These are phyloP conservation scores for Pachysandra terminalis DNA, from an alignment of 164 flowering plant species.

Conservation along the genomic window DNA sequence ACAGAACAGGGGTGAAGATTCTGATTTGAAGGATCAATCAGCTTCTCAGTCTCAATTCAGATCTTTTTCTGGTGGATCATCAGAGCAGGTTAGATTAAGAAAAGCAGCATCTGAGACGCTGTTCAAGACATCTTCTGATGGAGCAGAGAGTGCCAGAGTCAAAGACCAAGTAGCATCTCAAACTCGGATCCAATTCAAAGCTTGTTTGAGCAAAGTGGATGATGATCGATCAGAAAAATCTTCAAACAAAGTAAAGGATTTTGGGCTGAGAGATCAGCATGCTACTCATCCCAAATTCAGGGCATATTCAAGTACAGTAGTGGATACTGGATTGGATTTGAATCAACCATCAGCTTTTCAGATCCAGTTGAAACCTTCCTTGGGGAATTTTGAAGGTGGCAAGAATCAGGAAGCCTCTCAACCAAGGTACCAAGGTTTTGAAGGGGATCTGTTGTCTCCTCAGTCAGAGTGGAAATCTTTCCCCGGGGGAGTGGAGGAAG, in stretches of 20 bases:
- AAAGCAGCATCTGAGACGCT: slow-evolving; percentile 20
- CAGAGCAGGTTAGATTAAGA: slow-evolving; percentile 28
- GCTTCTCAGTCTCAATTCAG: slow-evolving; percentile 26
- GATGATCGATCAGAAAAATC: slow-evolving; percentile 16
- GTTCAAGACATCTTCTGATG: slow-evolving; percentile 24
- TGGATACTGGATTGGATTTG: slow-evolving; percentile 16
- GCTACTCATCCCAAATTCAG: slow-evolving; percentile 16
- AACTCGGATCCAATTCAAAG: slow-evolving; percentile 20
- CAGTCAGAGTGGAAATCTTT: slow-evolving; percentile 26
- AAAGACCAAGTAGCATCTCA: slow-evolving; percentile 25
- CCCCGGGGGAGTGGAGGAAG: slow-evolving; percentile 29
- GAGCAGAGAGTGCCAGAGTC: slow-evolving; percentile 22
- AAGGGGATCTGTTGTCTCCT: slow-evolving; percentile 26
- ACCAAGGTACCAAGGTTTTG: slow-evolving; percentile 22
- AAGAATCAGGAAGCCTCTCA: slow-evolving; percentile 26
- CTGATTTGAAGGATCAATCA: slow-evolving; percentile 31
- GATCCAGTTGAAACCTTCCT: slow-evolving; percentile 24
- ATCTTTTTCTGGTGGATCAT: slow-evolving; percentile 18
- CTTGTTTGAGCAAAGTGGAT: slow-evolving; percentile 13
- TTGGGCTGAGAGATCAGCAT: slow-evolving; percentile 23
- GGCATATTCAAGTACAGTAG: slow-evolving; percentile 19
- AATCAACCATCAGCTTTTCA: slow-evolving; percentile 20
- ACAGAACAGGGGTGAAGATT: slow-evolving; percentile 17
- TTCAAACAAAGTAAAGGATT: slow-evolving; percentile 30
- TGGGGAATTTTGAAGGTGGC: slow-evolving; percentile 32